phyloP scores from a whole-genome alignment of 306 rosid species.

The Cyamopsis tetragonoloba region DNA sequence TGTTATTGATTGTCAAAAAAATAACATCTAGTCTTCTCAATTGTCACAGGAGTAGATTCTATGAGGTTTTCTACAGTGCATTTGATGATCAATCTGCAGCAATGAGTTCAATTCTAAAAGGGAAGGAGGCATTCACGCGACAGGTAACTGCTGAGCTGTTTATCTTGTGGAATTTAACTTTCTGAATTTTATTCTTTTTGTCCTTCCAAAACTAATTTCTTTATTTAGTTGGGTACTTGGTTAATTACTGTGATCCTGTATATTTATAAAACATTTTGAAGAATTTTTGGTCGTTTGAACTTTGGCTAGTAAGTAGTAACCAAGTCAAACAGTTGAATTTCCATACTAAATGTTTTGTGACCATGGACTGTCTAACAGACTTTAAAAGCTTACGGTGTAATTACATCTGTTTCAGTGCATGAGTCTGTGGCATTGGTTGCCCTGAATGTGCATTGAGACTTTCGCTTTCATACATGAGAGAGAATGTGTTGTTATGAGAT shows the following conservation, averaged over 20 bases:
- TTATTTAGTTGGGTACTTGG: not conserved
- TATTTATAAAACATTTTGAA: not conserved
- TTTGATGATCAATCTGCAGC: conserved; percentile 84
- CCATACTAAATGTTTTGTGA: not conserved
- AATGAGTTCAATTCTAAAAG: conserved; percentile 81
- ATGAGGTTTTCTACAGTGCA: conserved; percentile 69
- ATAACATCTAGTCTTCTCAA: conserved; percentile 22
- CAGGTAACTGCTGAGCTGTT: conserved; percentile 52
- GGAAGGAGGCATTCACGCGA: conserved; percentile 75
- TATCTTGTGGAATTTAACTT: conserved; percentile 27
- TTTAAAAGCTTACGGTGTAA: not conserved
- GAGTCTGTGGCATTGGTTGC: conserved; percentile 41
- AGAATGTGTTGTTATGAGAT: conserved; percentile 22
- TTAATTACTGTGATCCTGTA: not conserved
- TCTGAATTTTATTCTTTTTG: not conserved
- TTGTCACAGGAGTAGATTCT: conserved; percentile 59
- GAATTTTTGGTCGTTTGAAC: not conserved
- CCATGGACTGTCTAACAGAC: not conserved
- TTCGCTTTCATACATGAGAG: conserved; percentile 28
- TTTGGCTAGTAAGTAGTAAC: not conserved
- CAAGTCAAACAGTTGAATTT: not conserved
- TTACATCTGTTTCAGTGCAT: conserved; percentile 28
- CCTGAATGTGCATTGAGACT: conserved; percentile 41
- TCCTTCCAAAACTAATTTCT: not conserved
- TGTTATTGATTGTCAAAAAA: conserved; percentile 24